These are phyloP conservation scores for Aureobasidium namibiae DNA, from an alignment of 2,329 filamentous ascomycete genomes.

Conservation along the genomic window DNA sequence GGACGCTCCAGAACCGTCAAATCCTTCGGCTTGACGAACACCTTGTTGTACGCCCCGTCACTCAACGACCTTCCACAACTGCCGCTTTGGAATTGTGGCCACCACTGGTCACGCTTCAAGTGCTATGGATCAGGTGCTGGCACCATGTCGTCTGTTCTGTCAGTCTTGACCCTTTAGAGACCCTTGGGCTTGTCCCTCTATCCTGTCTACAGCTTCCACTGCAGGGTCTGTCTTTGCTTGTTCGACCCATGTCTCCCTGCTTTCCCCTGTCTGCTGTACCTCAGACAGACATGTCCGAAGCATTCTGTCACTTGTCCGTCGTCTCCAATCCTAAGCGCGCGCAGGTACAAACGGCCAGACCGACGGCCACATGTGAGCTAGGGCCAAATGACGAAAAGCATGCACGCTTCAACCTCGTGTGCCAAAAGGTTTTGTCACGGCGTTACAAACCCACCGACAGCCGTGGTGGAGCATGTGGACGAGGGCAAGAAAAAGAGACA, in stretches of 20 bases:
- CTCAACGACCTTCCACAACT: constrained; percentile 11
- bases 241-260: not conserved
- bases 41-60: not conserved
- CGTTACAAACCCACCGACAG: constrained; percentile 1
- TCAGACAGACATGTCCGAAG: not conserved
- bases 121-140: not conserved
- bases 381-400: not conserved
- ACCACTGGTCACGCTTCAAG: not conserved
- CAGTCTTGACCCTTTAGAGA: not conserved
- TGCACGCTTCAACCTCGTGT: constrained; percentile 2
- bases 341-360: constrained; percentile 4
- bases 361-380: not conserved
- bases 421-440: not conserved
- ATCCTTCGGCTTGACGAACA: not conserved
- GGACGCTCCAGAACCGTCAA: constrained; percentile 6
- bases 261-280: not conserved
- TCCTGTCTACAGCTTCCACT: not conserved
- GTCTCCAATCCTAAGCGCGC: not conserved
- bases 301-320: not conserved
- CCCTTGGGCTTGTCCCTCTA: not conserved
- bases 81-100: constrained; percentile 9
- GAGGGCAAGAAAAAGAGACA: not conserved
- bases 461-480: constrained; percentile 1
- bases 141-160: not conserved
- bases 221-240: not conserved